Evolutionary conservation across 164 flowering plant species (phyloP).

Genomic region (Chimonanthus salicifolius): DNA sequence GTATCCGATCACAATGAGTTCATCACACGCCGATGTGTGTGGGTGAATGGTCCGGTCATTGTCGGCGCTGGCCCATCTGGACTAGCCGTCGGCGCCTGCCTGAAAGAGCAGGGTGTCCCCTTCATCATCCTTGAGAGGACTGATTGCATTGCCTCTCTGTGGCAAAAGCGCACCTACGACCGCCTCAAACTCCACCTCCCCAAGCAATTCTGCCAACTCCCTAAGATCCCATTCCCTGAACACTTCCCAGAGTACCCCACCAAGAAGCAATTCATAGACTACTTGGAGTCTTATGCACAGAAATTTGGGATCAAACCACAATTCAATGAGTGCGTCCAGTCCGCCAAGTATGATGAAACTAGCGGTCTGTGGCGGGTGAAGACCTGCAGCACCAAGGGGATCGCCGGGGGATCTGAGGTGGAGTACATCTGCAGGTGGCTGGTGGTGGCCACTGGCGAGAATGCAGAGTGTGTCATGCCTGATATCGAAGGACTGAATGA

Average conservation of each 20-base stretch:
- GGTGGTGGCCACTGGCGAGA: slow-evolving; percentile 81
- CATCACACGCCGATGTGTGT: slow-evolving; percentile 39
- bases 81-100: slow-evolving; percentile 60
- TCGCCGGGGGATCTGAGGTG: slow-evolving; percentile 18
- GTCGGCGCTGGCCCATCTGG: slow-evolving; percentile 91
- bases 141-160: slow-evolving; percentile 82
- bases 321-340: slow-evolving; percentile 63
- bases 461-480: slow-evolving; percentile 61
- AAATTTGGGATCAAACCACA: slow-evolving; percentile 54
- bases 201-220: slow-evolving; percentile 71
- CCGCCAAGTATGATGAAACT: slow-evolving; percentile 59
- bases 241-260: slow-evolving; percentile 72
- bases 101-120: slow-evolving; percentile 66
- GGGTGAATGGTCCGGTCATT: slow-evolving; percentile 87
- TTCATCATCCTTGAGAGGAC: slow-evolving; percentile 62
- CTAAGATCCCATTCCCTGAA: slow-evolving; percentile 54
- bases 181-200: slow-evolving; percentile 90
- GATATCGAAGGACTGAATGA: slow-evolving; percentile 51
- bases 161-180: slow-evolving; percentile 75
- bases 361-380: slow-evolving; percentile 65
- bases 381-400: slow-evolving; percentile 17
- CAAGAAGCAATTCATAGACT: slow-evolving; percentile 59
- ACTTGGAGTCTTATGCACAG: slow-evolving; percentile 58
- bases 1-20: slow-evolving; percentile 20
- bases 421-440: slow-evolving; percentile 74